Conservation (phyloP, 2,329 filamentous ascomycete genomes). For the Penicillium thymicola region DNA sequence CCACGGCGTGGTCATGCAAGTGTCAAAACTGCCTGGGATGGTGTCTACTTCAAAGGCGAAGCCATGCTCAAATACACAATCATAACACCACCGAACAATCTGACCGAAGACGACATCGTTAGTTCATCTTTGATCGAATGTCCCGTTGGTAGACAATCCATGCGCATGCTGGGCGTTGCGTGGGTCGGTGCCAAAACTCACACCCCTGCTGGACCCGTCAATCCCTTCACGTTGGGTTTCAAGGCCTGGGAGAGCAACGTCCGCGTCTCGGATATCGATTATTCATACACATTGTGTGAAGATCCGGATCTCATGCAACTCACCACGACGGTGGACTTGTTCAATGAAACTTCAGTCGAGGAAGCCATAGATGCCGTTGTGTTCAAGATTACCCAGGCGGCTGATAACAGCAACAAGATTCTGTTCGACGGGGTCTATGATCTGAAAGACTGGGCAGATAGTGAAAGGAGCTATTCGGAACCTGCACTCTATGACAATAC, state of each 20-base stretch:
- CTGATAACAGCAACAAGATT: not conserved
- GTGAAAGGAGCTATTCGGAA: not conserved
- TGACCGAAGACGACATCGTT: not conserved
- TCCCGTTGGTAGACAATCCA: not conserved
- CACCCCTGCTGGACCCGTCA: not conserved
- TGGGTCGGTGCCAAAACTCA: slow-evolving; percentile 6
- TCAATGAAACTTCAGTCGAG: not conserved
- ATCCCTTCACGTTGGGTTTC: slow-evolving; percentile 6
- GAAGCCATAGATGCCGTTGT: slow-evolving; percentile 10
- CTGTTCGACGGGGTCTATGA: slow-evolving; percentile 9
- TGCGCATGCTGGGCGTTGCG: slow-evolving; percentile 7
- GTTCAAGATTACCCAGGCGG: slow-evolving; percentile 2
- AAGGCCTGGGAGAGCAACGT: slow-evolving; percentile 10
- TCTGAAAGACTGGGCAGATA: slow-evolving; percentile 2
- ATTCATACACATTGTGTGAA: slow-evolving; percentile 8
- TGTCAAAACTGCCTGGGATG: slow-evolving; percentile 6
- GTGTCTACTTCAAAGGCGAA: slow-evolving; percentile 6
- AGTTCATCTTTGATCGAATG: not conserved
- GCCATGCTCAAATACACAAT: slow-evolving; percentile 5
- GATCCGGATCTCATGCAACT: slow-evolving; percentile 3
- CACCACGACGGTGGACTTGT: slow-evolving; percentile 3
- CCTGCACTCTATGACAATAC: not conserved
- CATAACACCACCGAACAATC: not conserved
- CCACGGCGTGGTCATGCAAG: slow-evolving; percentile 1
- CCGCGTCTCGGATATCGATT: slow-evolving; percentile 4